These are phyloP conservation scores for Salinomyces thailandicus DNA, from an alignment of 2,329 filamentous ascomycete species.

Conservation along the genomic window DNA sequence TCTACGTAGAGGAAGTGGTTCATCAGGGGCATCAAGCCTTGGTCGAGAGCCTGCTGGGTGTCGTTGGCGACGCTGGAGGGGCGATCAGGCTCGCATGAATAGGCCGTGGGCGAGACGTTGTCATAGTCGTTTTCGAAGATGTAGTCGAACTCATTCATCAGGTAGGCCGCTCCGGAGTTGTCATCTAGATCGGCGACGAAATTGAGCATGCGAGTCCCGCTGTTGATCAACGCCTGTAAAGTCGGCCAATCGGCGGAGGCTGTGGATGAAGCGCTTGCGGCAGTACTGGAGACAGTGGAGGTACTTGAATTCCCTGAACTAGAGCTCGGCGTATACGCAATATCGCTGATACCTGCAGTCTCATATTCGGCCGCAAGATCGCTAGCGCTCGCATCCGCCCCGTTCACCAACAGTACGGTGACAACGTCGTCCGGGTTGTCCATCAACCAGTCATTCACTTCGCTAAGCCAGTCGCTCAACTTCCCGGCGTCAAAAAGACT, in stretches of 20 bases:
- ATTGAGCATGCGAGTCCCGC: constrained; percentile 54
- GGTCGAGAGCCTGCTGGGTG: constrained; percentile 40
- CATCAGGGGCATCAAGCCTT: constrained; percentile 57
- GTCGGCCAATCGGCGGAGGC: constrained; percentile 52
- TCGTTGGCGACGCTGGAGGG: constrained; percentile 45
- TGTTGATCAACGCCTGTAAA: constrained; percentile 55
- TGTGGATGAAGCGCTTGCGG: neutral
- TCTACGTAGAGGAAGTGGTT: constrained; percentile 70
- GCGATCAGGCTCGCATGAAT: constrained; percentile 62
- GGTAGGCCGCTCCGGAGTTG: constrained; percentile 40
- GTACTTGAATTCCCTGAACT: constrained; percentile 11
- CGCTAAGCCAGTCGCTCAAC: constrained; percentile 51
- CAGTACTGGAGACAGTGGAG: constrained; percentile 28
- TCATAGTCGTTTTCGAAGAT: constrained; percentile 67
- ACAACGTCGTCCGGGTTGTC: constrained; percentile 63
- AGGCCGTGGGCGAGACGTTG: constrained; percentile 50
- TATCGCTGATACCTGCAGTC: constrained; percentile 48
- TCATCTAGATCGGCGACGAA: constrained; percentile 50
- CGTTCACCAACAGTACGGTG: constrained; percentile 63
- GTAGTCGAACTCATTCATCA: constrained; percentile 53
- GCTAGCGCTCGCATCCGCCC: constrained; percentile 46
- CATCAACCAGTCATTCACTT: constrained; percentile 60
- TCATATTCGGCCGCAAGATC: constrained; percentile 48
- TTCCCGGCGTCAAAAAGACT: constrained; percentile 57
- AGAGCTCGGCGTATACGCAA: constrained; percentile 47